phyloP scores from a whole-genome alignment of 164 flowering plant genomes.

The Macadamia tetraphylla region DNA sequence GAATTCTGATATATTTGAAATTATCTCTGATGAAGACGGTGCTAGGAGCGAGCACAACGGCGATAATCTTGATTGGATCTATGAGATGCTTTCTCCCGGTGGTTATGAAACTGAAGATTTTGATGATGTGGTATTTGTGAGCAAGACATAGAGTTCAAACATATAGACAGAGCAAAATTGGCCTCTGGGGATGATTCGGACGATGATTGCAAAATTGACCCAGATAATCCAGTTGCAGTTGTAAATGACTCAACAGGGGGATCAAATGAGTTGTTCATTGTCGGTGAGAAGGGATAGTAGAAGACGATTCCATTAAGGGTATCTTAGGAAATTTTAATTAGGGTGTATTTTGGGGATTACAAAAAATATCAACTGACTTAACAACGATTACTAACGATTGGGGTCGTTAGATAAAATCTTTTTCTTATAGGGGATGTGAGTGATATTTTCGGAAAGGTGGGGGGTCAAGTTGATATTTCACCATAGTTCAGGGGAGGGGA shows the following conservation, averaged over 20 bases:
- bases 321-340: too few relatives aligned
- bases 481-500: too few relatives aligned
- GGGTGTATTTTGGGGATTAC: too few relatives aligned
- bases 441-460: too few relatives aligned
- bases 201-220: slow-evolving; percentile 76
- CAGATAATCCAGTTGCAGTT: slow-evolving; percentile 38
- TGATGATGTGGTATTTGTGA: slow-evolving; percentile 44
- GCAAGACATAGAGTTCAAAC: slow-evolving; percentile 19
- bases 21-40: slow-evolving; percentile 26
- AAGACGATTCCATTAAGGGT: too few relatives aligned
- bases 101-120: slow-evolving; percentile 21
- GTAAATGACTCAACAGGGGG: slow-evolving; percentile 21
- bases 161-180: slow-evolving; percentile 1
- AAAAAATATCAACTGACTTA: too few relatives aligned
- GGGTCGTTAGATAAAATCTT: too few relatives aligned
- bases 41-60: slow-evolving; percentile 8
- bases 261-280: slow-evolving; percentile 55
- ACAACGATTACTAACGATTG: too few relatives aligned
- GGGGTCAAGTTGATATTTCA: too few relatives aligned
- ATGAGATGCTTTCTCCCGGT: slow-evolving; percentile 24
- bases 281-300: slow-evolving; percentile 73
- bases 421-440: too few relatives aligned
- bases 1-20: slow-evolving; percentile 10
- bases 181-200: slow-evolving; percentile 20
- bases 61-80: slow-evolving; percentile 37